Evolutionary conservation across 768 basidiomycete genomes (phyloP).

Genomic region (Suillus weaverae): DNA sequence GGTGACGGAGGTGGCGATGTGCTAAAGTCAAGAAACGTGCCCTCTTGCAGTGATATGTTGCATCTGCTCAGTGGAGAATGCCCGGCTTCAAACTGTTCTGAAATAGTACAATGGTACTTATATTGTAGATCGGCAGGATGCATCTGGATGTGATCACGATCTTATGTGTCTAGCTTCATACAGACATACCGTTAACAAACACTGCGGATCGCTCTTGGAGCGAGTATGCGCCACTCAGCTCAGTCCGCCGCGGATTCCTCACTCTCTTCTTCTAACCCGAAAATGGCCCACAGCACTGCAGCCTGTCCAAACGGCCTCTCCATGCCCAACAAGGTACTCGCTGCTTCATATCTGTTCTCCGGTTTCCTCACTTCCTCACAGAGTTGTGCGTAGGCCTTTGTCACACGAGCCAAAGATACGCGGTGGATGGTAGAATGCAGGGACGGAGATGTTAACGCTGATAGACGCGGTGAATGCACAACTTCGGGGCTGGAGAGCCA

Average conservation of each 20-base stretch:
- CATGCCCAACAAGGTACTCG: constrained; percentile 76
- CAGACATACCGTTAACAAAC: not conserved
- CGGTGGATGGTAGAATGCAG: constrained; percentile 75
- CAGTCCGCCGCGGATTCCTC: constrained; percentile 5
- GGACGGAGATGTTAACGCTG: constrained; percentile 65
- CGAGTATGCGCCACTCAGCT: not conserved
- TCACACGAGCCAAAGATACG: constrained; percentile 67
- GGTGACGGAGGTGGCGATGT: not conserved
- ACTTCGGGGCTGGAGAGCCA: constrained; percentile 87
- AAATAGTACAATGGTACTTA: not conserved
- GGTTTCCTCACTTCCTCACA: constrained; percentile 76
- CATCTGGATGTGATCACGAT: not conserved
- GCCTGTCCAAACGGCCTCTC: constrained; percentile 84
- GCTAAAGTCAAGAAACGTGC: not conserved
- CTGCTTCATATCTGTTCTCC: constrained; percentile 89
- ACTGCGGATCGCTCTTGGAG: not conserved
- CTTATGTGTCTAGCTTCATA: not conserved
- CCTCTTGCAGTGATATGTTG: not conserved
- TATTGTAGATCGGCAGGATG: not conserved
- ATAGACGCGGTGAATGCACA: constrained; percentile 76
- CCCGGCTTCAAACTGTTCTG: not conserved
- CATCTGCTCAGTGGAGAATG: not conserved
- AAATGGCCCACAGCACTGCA: constrained; percentile 72
- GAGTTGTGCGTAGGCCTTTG: constrained; percentile 65
- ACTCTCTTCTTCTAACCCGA: constrained; percentile 59